Evolutionary conservation across 2,329 filamentous ascomycete genomes (phyloP), one percentile per base, ranked within the genome.

Genomic region (Endoconidiophora polonica): DNA sequence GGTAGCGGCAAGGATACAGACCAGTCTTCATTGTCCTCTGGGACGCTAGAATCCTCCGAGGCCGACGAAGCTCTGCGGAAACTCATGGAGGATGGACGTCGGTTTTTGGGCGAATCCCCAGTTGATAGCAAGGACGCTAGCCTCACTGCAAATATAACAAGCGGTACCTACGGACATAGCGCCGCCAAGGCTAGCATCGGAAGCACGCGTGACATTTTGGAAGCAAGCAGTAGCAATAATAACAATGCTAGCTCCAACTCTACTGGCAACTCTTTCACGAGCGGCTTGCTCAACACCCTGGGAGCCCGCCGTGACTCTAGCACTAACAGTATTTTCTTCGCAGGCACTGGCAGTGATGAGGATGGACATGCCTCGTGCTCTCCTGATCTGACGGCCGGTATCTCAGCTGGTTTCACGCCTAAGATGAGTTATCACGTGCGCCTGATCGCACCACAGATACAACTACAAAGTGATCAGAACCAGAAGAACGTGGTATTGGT

Each of bases 401-500:
- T 98, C 56, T 79, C 87, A 0, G 76, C 83, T 18, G 88, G 94
- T 52, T 98, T 94, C 59, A 81, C 81, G 10, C 79, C 91, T 1
- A 86, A 94, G 59, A 95, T 91, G 62, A 90, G 83, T 57, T 99
- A 95, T 63, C 86, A 96, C 59, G 77, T 98, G 55, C 84, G 88
- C 37, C 75, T 99, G 39, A 95, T 98, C 58, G 91, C 90, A 4
- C 91, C 91, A 12, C 91, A 99, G 62, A 95, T 99, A 53, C 91
- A 99, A 62, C 73, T 99, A 42, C 90, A 98, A 61, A 96, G 91
- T 62, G 91, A 98, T 61, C 96, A 95, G 71, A 96, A 98, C 63
- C 83, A 82, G 54, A 94, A 94, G 63, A 84, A 94, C 52, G 91
- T 93, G n/a, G 83, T 95, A 4, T 72, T 99, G n/a, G 81, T 96